A percentile compares a stretch with the other conserved stretches of the same genome.
Evolutionary conservation across 768 basidiomycete species (phyloP).

Genomic region (Serendipita vermifera): DNA sequence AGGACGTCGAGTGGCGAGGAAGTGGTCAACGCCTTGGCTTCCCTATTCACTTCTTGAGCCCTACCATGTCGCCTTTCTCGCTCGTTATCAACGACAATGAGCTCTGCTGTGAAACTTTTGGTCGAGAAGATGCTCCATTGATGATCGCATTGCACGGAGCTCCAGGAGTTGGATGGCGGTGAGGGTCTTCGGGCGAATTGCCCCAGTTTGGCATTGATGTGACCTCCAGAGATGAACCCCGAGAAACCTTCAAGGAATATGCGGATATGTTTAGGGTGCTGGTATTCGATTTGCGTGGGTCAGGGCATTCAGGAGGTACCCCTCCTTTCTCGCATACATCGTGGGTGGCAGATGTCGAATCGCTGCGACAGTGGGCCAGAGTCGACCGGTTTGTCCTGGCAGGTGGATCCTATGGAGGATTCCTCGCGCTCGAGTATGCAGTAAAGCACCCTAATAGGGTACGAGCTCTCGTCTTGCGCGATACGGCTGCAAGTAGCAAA

Average conservation of each 20-base stretch:
- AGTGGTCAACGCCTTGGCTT: not conserved
- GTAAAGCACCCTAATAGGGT: not conserved
- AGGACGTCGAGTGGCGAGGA: too few species aligned
- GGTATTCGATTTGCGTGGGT: not conserved
- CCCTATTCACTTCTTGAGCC: too few species aligned
- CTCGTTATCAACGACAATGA: not conserved
- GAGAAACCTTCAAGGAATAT: not conserved
- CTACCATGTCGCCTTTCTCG: not conserved
- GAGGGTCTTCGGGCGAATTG: not conserved
- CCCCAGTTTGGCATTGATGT: not conserved
- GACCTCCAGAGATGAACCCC: not conserved
- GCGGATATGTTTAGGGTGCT: not conserved
- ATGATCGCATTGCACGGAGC: not conserved
- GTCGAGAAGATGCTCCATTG: not conserved
- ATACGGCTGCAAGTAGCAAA: not conserved
- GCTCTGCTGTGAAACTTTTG: not conserved
- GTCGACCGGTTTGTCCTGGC: not conserved
- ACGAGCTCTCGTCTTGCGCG: not conserved
- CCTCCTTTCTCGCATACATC: not conserved
- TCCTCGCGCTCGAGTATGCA: not conserved
- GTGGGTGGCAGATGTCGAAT: not conserved
- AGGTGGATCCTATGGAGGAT: not conserved
- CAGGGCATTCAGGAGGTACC: not conserved
- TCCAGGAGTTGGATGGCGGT: not conserved
- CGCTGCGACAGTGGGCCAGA: not conserved